Conservation (phyloP, 176 grass and related monocot genomes). For the Cenchrus americanus region DNA sequence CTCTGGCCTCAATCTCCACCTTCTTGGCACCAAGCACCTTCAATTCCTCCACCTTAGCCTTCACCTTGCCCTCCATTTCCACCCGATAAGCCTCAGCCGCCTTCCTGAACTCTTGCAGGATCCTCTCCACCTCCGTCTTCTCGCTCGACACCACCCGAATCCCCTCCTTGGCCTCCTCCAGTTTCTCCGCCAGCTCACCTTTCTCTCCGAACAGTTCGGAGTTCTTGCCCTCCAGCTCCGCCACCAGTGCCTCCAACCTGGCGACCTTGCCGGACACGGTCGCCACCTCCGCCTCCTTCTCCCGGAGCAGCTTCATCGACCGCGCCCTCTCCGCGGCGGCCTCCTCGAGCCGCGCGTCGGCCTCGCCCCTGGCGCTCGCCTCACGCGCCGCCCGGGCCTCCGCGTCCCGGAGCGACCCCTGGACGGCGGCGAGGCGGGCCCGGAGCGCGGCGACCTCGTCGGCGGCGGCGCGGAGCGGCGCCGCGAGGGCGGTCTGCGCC, state of each 20-base stretch:
- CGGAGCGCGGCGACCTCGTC: slow-evolving; percentile 43
- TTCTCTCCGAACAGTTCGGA: slow-evolving; percentile 29
- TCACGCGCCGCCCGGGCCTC: slow-evolving; percentile 24
- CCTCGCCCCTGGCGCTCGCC: slow-evolving; percentile 26
- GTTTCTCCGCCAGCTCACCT: slow-evolving; percentile 27
- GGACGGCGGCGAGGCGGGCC: slow-evolving; percentile 27
- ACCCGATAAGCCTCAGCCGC: background rate
- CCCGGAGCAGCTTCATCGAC: slow-evolving; percentile 24
- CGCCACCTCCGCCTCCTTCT: slow-evolving; percentile 47
- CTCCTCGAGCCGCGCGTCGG: slow-evolving; percentile 33
- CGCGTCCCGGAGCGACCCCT: slow-evolving; percentile 15
- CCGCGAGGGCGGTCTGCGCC: slow-evolving; percentile 42
- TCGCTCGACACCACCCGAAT: background rate
- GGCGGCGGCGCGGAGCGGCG: slow-evolving; percentile 48
- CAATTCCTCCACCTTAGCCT: slow-evolving; percentile 43
- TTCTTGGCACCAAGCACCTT: slow-evolving; percentile 42
- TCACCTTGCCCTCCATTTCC: slow-evolving; percentile 36
- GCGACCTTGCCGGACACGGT: slow-evolving; percentile 39
- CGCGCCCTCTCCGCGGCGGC: slow-evolving; percentile 25
- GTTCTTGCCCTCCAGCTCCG: slow-evolving; percentile 37
- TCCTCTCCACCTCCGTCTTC: slow-evolving; percentile 40
- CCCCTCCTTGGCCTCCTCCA: slow-evolving; percentile 30
- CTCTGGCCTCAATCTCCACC: slow-evolving; percentile 30
- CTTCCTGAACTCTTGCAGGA: slow-evolving; percentile 34
- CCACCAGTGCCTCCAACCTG: slow-evolving; percentile 15